These are phyloP conservation scores for Westerdykella sp. DNA, from an alignment of 2,329 filamentous ascomycete genomes.

Conservation along the genomic window DNA sequence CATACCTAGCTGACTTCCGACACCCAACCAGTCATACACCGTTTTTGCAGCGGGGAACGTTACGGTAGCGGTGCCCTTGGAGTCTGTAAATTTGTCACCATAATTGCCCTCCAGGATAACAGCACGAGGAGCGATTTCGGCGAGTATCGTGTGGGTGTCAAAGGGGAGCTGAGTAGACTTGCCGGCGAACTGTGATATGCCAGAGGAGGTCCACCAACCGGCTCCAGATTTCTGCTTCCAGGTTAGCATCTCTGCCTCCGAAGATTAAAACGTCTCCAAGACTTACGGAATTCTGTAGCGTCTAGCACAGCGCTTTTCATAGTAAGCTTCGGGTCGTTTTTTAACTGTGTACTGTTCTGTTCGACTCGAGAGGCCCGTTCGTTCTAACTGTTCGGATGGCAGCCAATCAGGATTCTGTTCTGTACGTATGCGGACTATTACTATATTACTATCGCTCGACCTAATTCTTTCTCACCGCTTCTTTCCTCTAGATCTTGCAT, in stretches of 20 bases:
- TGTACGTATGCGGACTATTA: too few relatives aligned
- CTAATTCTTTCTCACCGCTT: too few relatives aligned
- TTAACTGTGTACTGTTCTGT: too few relatives aligned
- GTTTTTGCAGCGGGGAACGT: conserved; percentile 31
- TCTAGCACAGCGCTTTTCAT: conserved; percentile 10
- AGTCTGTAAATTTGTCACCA: conserved; percentile 45
- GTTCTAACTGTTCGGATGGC: too few relatives aligned
- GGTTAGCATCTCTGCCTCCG: conserved; percentile 1
- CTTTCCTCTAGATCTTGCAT: too few relatives aligned
- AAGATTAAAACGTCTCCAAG: background rate
- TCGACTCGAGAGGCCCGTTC: too few relatives aligned
- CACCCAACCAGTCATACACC: conserved; percentile 32
- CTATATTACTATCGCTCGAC: too few relatives aligned
- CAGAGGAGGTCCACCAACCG: conserved; percentile 31
- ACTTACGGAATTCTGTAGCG: conserved; percentile 37
- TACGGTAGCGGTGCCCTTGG: conserved; percentile 41
- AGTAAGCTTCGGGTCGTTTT: too few relatives aligned
- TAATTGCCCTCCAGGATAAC: conserved; percentile 30
- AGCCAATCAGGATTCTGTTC: too few relatives aligned
- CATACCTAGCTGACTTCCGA: conserved; percentile 38
- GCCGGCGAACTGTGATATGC: conserved; percentile 31
- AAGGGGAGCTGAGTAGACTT: conserved; percentile 27
- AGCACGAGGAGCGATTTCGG: conserved; percentile 31
- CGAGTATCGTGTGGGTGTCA: conserved; percentile 34
- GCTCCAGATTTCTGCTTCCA: conserved; percentile 25